Evolutionary conservation across 495 filamentous ascomycete genomes (phyloP).

Genomic region (Aspergillus nanangensis): DNA sequence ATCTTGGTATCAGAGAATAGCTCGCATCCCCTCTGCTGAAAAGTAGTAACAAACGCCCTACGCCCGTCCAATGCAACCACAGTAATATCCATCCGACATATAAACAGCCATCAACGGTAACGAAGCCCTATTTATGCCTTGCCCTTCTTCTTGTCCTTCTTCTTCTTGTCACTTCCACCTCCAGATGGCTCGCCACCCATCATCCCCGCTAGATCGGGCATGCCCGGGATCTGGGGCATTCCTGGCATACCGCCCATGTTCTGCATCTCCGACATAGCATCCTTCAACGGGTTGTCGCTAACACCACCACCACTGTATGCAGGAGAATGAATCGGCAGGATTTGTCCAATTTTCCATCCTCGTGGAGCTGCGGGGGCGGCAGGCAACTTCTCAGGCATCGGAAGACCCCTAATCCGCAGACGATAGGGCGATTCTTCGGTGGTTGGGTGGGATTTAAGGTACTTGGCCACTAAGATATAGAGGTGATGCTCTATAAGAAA

Average conservation of each 20-base stretch:
- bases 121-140: conserved; percentile 27
- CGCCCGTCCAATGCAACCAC: conserved; percentile 22
- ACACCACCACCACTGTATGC: conserved; percentile 92
- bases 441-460: conserved; percentile 73
- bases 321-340: conserved; percentile 81
- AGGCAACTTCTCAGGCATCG: conserved; percentile 59
- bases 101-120: background rate
- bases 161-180: conserved; percentile 40
- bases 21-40: conserved; percentile 6
- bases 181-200: conserved; percentile 27
- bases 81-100: conserved; percentile 5
- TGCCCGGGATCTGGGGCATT: conserved; percentile 41
- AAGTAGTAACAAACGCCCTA: conserved; percentile 16
- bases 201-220: conserved; percentile 35
- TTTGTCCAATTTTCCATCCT: conserved; percentile 84
- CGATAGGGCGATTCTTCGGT: conserved; percentile 61
- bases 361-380: conserved; percentile 72
- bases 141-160: conserved; percentile 49
- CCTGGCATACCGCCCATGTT: conserved; percentile 51
- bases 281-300: conserved; percentile 92
- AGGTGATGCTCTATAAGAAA: conserved; percentile 70
- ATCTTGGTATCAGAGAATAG: conserved; percentile 18
- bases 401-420: conserved; percentile 63
- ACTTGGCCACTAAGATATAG: conserved; percentile 67
- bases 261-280: conserved; percentile 95